Evolutionary conservation across 371 early-diverging fungal genomes (phyloP).

Genomic region (Actinomucor elegans): DNA sequence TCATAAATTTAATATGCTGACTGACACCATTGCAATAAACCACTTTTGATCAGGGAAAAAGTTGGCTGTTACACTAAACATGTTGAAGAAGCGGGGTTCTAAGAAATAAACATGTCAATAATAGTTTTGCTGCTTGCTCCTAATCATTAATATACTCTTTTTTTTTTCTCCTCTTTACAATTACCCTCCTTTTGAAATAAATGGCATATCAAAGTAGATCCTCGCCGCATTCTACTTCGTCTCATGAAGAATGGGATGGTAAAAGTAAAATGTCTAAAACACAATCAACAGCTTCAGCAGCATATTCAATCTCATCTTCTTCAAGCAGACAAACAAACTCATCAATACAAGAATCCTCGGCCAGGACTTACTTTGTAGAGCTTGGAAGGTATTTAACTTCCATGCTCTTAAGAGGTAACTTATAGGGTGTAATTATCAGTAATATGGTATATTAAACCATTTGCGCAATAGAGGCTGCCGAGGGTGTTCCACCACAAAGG

Average conservation of each 20-base stretch:
- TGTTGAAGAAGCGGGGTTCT: too few relatives aligned
- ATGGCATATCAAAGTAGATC: conserved; percentile 35
- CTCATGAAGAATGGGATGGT: conserved; percentile 36
- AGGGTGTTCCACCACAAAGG: conserved; percentile 57
- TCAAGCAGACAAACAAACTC: conserved; percentile 29
- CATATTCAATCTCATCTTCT: conserved; percentile 36
- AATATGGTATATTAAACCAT: too few relatives aligned
- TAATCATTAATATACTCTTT: background rate
- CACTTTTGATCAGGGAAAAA: too few relatives aligned
- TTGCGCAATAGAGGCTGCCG: conserved; percentile 42
- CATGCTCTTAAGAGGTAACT: conserved; percentile 41
- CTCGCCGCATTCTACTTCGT: conserved; percentile 17
- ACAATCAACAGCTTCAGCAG: conserved; percentile 30
- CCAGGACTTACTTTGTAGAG: conserved; percentile 41
- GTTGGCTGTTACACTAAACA: too few relatives aligned
- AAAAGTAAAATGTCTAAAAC: conserved; percentile 28
- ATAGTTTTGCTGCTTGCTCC: too few relatives aligned
- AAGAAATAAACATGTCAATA: conserved; percentile 13
- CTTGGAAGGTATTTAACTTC: conserved; percentile 32
- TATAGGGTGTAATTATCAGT: too few relatives aligned
- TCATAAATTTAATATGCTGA: too few relatives aligned
- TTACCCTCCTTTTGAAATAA: background rate
- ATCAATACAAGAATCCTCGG: conserved; percentile 34
- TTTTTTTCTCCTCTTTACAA: background rate
- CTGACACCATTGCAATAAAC: too few relatives aligned